A percentile compares a stretch with the other conserved stretches of the same genome.
These are phyloP conservation scores for Wickerhamiella occidentalis DNA, from an alignment of 805 yeast genomes.

Conservation along the genomic window DNA sequence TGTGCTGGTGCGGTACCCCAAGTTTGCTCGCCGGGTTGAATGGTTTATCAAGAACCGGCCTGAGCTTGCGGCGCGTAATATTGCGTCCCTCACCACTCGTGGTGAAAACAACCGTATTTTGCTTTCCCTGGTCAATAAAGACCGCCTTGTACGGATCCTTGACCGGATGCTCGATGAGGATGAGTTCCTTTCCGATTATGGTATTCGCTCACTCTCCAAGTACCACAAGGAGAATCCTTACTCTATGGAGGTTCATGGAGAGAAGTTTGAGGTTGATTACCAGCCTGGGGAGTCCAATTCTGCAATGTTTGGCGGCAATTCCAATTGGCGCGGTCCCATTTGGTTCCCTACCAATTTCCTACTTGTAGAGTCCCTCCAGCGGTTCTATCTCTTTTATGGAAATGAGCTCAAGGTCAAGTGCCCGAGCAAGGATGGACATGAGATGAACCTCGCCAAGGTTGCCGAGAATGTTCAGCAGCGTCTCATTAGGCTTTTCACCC, in stretches of 20 bases:
- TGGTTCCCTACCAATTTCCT: slow-evolving; percentile 92
- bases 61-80: slow-evolving; percentile 62
- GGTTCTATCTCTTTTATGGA: slow-evolving; percentile 82
- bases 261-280: slow-evolving; percentile 35
- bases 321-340: slow-evolving; percentile 95
- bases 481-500: slow-evolving; percentile 64
- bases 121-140: slow-evolving; percentile 68
- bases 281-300: slow-evolving; percentile 47
- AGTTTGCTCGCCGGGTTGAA: slow-evolving; percentile 66
- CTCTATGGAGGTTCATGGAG: slow-evolving; percentile 70
- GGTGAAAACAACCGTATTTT: slow-evolving; percentile 77
- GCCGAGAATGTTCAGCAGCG: slow-evolving; percentile 86
- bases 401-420: slow-evolving; percentile 74
- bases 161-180: slow-evolving; percentile 72
- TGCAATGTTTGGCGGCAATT: slow-evolving; percentile 91
- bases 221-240: slow-evolving; percentile 77
- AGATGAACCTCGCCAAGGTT: slow-evolving; percentile 32
- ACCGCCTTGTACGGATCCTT: slow-evolving; percentile 61
- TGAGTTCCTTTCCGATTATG: slow-evolving; percentile 74
- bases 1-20: slow-evolving; percentile 60
- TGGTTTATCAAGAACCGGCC: slow-evolving; percentile 71
- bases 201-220: slow-evolving; percentile 79
- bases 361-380: slow-evolving; percentile 72
- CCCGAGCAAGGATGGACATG: slow-evolving; percentile 46
- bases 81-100: slow-evolving; percentile 60